A percentile compares a stretch with the other conserved stretches of the same genome.
Evolutionary conservation across 2,329 filamentous ascomycete genomes (phyloP).

Genomic region (Botrytis byssoidea): DNA sequence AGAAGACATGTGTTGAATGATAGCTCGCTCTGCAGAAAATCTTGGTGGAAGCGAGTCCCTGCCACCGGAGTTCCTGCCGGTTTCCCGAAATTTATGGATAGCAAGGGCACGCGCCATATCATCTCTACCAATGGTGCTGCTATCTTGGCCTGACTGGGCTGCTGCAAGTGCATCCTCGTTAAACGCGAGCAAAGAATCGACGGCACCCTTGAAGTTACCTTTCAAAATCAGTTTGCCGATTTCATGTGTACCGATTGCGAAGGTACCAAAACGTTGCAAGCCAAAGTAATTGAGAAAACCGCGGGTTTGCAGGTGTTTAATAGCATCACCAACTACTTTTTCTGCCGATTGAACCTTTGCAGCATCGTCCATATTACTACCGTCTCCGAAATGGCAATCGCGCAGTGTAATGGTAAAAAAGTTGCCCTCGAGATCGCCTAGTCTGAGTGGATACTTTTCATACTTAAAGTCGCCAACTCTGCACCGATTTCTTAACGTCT

Average conservation of each 20-base stretch:
- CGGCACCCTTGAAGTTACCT: constrained; percentile 76
- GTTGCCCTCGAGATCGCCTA: constrained; percentile 85
- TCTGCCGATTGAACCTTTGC: constrained; percentile 46
- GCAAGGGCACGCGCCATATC: constrained; percentile 77
- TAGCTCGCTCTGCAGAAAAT: constrained; percentile 74
- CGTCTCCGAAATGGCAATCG: constrained; percentile 65
- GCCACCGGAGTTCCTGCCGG: constrained; percentile 51
- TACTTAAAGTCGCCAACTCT: constrained; percentile 81
- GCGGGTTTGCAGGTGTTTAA: constrained; percentile 65
- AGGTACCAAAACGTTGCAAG: constrained; percentile 93
- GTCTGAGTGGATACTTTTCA: constrained; percentile 65
- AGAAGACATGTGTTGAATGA: constrained; percentile 71
- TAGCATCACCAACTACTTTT: constrained; percentile 54
- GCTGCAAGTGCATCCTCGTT: constrained; percentile 60
- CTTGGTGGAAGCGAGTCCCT: constrained; percentile 70
- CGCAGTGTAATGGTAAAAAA: constrained; percentile 91
- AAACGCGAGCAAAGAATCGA: constrained; percentile 74
- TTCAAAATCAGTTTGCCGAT: constrained; percentile 82
- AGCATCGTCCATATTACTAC: constrained; percentile 48
- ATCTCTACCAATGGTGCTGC: constrained; percentile 62
- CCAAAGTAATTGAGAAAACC: constrained; percentile 99
- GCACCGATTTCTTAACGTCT: constrained; percentile 54
- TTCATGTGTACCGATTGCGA: constrained; percentile 78
- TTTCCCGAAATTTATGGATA: constrained; percentile 69
- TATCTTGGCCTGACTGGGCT: constrained; percentile 46